Conservation (phyloP, 768 basidiomycete genomes). For the Mrakia blollopis region DNA sequence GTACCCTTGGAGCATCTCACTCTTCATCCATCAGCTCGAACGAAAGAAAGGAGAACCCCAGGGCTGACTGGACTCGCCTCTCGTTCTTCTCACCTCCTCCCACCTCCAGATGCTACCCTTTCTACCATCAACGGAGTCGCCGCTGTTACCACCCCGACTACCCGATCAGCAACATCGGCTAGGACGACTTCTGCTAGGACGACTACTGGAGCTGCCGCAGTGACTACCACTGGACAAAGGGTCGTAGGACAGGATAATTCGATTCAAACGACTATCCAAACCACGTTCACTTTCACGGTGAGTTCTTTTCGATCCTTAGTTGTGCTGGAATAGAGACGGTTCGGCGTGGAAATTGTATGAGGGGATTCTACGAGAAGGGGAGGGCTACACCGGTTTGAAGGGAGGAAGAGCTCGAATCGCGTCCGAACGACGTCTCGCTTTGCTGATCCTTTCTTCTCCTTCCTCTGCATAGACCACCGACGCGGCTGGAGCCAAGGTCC, state of each 20-base stretch:
- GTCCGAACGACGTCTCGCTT: neutral
- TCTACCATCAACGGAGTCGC: constrained; percentile 2
- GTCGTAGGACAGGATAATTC: neutral
- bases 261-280: neutral
- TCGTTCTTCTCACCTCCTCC: too few relatives aligned
- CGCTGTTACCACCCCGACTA: neutral
- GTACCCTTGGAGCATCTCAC: too few relatives aligned
- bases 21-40: neutral
- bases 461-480: constrained; percentile 19
- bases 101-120: neutral
- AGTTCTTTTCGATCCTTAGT: neutral
- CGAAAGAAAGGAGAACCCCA: neutral
- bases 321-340: too few relatives aligned
- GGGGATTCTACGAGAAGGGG: too few relatives aligned
- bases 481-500: constrained; percentile 19
- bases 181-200: neutral
- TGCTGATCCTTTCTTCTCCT: neutral
- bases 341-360: too few relatives aligned
- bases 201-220: neutral
- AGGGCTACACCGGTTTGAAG: neutral
- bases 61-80: neutral
- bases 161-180: neutral
- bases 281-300: constrained; percentile 5
- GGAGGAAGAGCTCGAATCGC: neutral
- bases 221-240: neutral